These are phyloP conservation scores for Nakazawaea molendinolei DNA, from an alignment of 805 yeast species.

Conservation along the genomic window DNA sequence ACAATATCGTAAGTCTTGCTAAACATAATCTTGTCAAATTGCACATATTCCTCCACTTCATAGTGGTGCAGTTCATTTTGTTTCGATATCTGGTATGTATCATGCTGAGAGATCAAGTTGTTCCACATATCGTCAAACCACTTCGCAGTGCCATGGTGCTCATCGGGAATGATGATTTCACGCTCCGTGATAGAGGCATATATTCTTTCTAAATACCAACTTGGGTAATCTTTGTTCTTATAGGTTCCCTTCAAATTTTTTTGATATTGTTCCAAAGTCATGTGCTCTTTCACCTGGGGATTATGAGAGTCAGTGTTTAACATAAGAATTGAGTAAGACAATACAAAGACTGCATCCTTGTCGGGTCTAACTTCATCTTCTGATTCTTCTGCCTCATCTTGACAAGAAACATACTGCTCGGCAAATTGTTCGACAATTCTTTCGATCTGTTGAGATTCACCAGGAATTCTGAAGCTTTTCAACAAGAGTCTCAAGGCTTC, in stretches of 20 bases:
- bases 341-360: conserved; percentile 79
- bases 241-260: conserved; percentile 76
- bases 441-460: conserved; percentile 96
- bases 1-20: conserved; percentile 55
- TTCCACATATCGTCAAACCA: conserved; percentile 90
- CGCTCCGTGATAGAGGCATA: conserved; percentile 73
- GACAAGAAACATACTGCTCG: conserved; percentile 66
- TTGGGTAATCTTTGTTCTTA: conserved; percentile 69
- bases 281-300: conserved; percentile 86
- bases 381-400: conserved; percentile 23
- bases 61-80: conserved; percentile 1
- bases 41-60: conserved; percentile 28
- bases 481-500: conserved; percentile 83
- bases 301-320: conserved; percentile 90
- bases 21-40: conserved; percentile 70
- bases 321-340: conserved; percentile 90
- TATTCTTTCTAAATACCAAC: conserved; percentile 77
- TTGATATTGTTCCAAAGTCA: conserved; percentile 80
- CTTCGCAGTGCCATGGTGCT: conserved; percentile 86
- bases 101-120: conserved; percentile 50
- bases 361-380: conserved; percentile 58
- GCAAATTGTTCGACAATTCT: conserved; percentile 85
- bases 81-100: conserved; percentile 15
- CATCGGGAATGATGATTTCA: conserved; percentile 97
- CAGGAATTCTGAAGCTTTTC: conserved; percentile 85